phyloP scores from a whole-genome alignment of 768 basidiomycete genomes.

The Pleurotus pulmonarius region DNA sequence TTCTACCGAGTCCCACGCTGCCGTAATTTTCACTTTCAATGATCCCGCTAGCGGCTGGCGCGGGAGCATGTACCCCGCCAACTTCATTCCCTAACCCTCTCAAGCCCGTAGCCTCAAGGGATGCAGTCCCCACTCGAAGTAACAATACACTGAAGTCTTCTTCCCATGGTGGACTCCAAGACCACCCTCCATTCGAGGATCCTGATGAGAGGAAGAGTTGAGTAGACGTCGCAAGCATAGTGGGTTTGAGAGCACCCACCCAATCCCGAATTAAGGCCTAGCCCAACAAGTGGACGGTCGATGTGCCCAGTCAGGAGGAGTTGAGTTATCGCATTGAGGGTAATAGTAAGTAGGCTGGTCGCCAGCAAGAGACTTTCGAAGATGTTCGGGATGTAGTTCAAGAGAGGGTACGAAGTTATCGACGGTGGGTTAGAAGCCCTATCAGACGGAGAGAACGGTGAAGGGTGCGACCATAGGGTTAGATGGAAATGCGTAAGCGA shows the following conservation, averaged over 20 bases:
- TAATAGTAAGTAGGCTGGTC: constrained; percentile 55
- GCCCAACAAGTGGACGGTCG: constrained; percentile 56
- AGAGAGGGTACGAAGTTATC: constrained; percentile 49
- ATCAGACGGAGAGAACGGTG: constrained; percentile 11
- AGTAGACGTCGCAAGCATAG: too few relatives aligned
- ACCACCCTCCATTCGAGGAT: constrained; percentile 14
- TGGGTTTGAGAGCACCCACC: constrained; percentile 12
- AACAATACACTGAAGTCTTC: constrained; percentile 74
- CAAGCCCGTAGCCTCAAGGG: constrained; percentile 69
- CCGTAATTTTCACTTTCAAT: constrained; percentile 15
- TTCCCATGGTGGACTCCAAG: constrained; percentile 46
- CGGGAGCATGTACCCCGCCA: constrained; percentile 36
- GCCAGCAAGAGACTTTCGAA: constrained; percentile 62
- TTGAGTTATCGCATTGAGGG: constrained; percentile 63
- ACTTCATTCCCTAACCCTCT: constrained; percentile 76
- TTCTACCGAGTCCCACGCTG: constrained; percentile 26
- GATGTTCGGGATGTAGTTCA: constrained; percentile 71
- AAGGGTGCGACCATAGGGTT: constrained; percentile 44
- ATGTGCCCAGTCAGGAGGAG: constrained; percentile 58
- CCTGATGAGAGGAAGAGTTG: background rate
- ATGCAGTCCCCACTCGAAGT: constrained; percentile 69
- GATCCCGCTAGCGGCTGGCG: background rate
- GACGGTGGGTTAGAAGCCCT: constrained; percentile 4
- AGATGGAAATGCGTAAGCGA: constrained; percentile 66
- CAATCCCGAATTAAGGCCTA: constrained; percentile 21